Base-by-base conservation (phyloP, 768 basidiomycete genomes). In the Floccularia luteovirens region DNA sequence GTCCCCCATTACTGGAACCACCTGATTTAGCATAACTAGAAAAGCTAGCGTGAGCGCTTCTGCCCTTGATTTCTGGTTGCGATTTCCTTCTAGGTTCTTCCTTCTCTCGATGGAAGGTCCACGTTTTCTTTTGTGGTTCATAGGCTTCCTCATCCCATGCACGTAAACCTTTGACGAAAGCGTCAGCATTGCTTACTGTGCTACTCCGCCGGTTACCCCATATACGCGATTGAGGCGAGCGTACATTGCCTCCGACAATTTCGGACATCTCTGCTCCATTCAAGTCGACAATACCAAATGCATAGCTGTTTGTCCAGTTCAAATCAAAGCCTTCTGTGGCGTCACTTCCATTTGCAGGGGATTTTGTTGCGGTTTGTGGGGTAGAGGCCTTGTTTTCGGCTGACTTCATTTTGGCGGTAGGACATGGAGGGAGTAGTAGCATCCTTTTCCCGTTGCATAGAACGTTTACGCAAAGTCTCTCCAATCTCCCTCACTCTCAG, bases 21-120 rank as follows among this genome's bases (percentile, higher is more conserved):
- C n/a, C 6, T 7, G 20, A 8, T 17, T 34, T 34, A 19, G 40
- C 47, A 36, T 34, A 34, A 14, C 41, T 23, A 6, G 32, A 34
- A 25, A 38, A 38, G 36, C 36, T 22, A 25, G 6, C 8, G 5
- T n/a, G 36, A 25, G 7, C 19, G 24, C 20, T 11, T 20, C 20
- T 38, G 10, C 24, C 20, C 20, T 22, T 25, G 8, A 23, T 8
- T 11, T 38, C 36, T 6, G 8, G 21, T 23, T 6, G 12, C 24
- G 24, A 27, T 23, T n/a, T n/a, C n/a, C 41, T 20, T 52, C 50
- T 1, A 47, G 31, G 3, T 49, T 75, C 69, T 11, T 62, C 67
- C 35, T 59, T 69, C 58, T 80, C 79, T 47, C 65, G 68, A 44
- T 59, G 63, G 54, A 83, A 82, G 13, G 64, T 71, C 83, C 83